Base-by-base conservation (phyloP, 352 stramenopile species). In the Phytophthora fragariaefolia region DNA sequence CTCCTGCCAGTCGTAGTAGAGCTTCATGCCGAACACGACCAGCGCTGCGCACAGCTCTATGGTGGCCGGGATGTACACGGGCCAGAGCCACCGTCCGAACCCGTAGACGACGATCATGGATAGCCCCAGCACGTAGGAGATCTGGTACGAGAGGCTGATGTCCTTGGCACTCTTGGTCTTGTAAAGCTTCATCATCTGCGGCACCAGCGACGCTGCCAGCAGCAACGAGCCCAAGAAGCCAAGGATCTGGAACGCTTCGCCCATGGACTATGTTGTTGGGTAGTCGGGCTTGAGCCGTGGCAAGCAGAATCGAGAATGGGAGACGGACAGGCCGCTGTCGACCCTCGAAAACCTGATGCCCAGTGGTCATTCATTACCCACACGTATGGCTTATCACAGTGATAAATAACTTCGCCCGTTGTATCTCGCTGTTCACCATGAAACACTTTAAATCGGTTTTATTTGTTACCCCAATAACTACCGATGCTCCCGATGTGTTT, bases 91-190 rank as follows among this genome's bases (percentile, higher is more conserved):
- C 23, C 79, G 63, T 13, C 80, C 78, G 50, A 85, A 69, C 24
- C 76, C 78, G 63, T 89, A 86, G 42, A 66, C 64, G 15, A 81
- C 52, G 30, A 83, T 73, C 49, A 85, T 64, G 34, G 56, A 42
- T 23, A 81, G 63, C 1, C 80, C 80, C n/a, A 70, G 26, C 38
- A 80, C 58, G 58, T 82, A 87, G 58, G 79, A 53, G 43, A 71
- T 53, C 47, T 82, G 69, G 64, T 84, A 84, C 36, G 64, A 65
- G 28, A 79, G 65, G 48, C 74, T 84, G 49, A 83, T 77, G 58
- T 87, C 74, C 40, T 71, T 75, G 28, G 79, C 79, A 64, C 74
- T 85, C 64, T 87, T 87, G 64, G 74, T 83, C 53, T 67, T 65
- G 58, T 81, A 84, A 28, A 85, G 52, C 56, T 85, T 87, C 64